phyloP scores from a whole-genome alignment of 2,329 filamentous ascomycete genomes.

The Cladorrhinum sp. region DNA sequence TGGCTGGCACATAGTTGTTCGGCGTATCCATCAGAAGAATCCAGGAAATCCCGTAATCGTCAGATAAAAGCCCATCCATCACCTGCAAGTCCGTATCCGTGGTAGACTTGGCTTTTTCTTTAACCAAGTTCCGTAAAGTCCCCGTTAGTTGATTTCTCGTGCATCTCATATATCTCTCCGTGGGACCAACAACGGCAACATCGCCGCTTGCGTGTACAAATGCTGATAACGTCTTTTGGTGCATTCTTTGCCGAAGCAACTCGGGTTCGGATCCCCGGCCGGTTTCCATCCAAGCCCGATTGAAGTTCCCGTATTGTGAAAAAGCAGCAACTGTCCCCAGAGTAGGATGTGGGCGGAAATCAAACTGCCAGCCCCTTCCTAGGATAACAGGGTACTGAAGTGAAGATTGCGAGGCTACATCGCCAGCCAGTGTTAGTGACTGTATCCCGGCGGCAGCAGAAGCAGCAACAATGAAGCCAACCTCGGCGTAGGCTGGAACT shows the following conservation, averaged over 20 bases:
- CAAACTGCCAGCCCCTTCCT: background rate
- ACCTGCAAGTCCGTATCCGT: too few species aligned
- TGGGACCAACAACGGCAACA: background rate
- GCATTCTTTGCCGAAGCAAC: background rate
- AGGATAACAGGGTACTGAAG: background rate
- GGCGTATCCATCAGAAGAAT: background rate
- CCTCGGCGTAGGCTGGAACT: background rate
- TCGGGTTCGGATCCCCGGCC: background rate
- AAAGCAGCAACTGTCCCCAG: background rate
- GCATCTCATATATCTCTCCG: background rate
- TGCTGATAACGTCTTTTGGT: background rate
- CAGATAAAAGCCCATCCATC: background rate
- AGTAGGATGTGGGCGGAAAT: conserved; percentile 1
- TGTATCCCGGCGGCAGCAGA: background rate
- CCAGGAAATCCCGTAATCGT: background rate
- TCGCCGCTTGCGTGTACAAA: background rate
- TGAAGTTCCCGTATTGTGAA: background rate
- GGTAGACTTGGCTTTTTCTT: too few species aligned
- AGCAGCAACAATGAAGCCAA: background rate
- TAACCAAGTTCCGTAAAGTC: too few species aligned
- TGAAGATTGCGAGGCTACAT: background rate
- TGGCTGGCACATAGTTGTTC: background rate
- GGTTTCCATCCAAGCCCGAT: background rate
- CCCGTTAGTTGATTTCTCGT: background rate
- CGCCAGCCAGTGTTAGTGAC: background rate